Evolutionary conservation across 371 early-diverging fungal genomes (phyloP), one percentile per base, ranked within the genome.

Genomic region (Mortierella sp.): DNA sequence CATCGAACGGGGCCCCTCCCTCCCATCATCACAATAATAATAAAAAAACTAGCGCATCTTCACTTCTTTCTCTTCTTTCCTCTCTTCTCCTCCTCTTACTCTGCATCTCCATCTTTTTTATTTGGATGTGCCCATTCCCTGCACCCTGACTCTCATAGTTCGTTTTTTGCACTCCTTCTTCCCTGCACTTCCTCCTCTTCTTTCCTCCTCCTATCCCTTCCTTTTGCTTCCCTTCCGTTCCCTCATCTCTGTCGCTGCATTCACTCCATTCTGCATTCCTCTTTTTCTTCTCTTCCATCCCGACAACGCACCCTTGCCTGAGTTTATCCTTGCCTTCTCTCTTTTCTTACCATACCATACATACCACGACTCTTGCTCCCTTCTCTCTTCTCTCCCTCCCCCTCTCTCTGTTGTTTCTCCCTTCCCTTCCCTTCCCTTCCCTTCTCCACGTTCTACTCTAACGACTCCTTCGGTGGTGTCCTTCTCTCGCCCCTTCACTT

Each of bases 311-410:
- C 68, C 37, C 52, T 34, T 39, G 22, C 64, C 26, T 47, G 19
- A 45, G n/a, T 16, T 10, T 29, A 10, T 14, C 31, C 22, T 24
- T 50, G 16, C 22, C 29, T 19, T 31, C 40, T 26, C 22, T 22
- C 24, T 41, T 29, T 52, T 22, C 50, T 26, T 40, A 29, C 37
- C 40, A 53, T 68, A 69, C 26, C 69, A 41, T 52, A 40, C 69
- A 52, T 39, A 31, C 44, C 50, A 39, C 68, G 19, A 31, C 64
- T 43, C 31, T 53, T n/a, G 44, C 48, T 34, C 13, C 16, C 34
- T 70, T 65, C 61, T 40, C 26, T 14, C 39, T n/a, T 74, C 64
- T n/a, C 31, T 14, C 19, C 24, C 44, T 34, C 43, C 50, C 65
- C 31, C 31, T 44, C 58, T 52, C 43, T 44, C 31, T 58, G 34